Conservation (phyloP, 306 rosid species). For the Hippophae tibetana region DNA sequence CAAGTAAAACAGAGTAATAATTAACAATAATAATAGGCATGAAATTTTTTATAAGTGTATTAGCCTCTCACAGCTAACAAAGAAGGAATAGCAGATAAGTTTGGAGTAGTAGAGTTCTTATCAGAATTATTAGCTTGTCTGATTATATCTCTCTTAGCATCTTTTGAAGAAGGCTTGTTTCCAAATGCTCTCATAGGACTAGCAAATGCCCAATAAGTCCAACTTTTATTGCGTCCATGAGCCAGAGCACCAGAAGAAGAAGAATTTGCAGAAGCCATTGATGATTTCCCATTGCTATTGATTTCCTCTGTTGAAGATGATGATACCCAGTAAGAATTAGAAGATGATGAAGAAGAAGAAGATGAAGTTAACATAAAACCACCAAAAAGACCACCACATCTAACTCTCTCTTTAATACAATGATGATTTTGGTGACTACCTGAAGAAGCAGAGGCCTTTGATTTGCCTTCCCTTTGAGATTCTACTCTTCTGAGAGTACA, state of each 20-base stretch:
- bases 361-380: conserved; percentile 82
- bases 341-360: conserved; percentile 54
- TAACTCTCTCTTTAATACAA: conserved; percentile 66
- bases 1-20: neutral
- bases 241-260: conserved; percentile 11
- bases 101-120: conserved; percentile 41
- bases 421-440: conserved; percentile 17
- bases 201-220: conserved; percentile 82
- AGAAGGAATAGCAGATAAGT: conserved; percentile 67
- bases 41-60: neutral
- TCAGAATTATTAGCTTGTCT: conserved; percentile 35
- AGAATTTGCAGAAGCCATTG: neutral
- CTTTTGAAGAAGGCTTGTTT: conserved; percentile 36
- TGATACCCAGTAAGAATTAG: conserved; percentile 56
- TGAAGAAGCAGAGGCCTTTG: conserved; percentile 19
- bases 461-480: conserved; percentile 80
- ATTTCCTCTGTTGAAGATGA: conserved; percentile 59
- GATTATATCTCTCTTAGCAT: conserved; percentile 36
- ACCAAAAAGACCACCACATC: conserved; percentile 75
- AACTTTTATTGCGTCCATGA: conserved; percentile 44
- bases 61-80: conserved; percentile 51
- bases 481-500: conserved; percentile 85
- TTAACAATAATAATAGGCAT: neutral
- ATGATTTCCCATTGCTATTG: conserved; percentile 35
- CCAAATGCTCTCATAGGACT: conserved; percentile 89